Conservation (phyloP, 306 rosid species). For the Cyclanthera cordifolia region DNA sequence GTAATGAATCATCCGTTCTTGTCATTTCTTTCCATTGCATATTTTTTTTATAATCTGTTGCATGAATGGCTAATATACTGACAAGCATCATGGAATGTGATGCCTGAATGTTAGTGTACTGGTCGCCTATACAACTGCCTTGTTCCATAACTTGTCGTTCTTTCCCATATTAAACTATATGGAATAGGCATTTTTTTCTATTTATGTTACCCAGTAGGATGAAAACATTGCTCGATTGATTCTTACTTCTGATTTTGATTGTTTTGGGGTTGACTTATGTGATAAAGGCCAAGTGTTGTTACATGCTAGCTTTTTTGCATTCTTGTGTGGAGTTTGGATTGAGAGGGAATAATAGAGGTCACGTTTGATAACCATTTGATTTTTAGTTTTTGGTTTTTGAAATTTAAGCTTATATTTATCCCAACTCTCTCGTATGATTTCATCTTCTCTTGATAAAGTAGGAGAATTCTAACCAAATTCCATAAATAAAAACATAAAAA, state of each 20-base stretch:
- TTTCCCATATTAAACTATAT: not conserved
- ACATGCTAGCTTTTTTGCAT: too few species aligned
- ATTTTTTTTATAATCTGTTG: not conserved
- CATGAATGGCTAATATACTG: not conserved
- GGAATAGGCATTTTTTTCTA: conserved; percentile 8
- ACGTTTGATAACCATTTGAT: too few species aligned
- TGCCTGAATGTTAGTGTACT: not conserved
- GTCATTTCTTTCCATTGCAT: not conserved
- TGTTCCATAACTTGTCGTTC: not conserved
- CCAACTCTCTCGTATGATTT: too few species aligned
- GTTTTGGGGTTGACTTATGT: not conserved
- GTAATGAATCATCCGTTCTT: not conserved
- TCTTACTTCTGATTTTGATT: not conserved
- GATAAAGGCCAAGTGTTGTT: too few species aligned
- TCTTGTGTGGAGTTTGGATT: too few species aligned
- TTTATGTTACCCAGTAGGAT: not conserved
- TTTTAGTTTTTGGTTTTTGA: too few species aligned
- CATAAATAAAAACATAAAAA: too few species aligned
- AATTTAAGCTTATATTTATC: too few species aligned
- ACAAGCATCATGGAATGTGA: not conserved
- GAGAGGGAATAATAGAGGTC: too few species aligned
- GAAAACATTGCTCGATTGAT: too few species aligned
- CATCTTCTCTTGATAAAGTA: too few species aligned
- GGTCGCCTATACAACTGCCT: not conserved
- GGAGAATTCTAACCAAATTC: too few species aligned